Percentiles rank a stretch among this genome's conserved stretches.
Conservation (phyloP, 495 filamentous ascomycete genomes). For the Chlorociboria aeruginascens region DNA sequence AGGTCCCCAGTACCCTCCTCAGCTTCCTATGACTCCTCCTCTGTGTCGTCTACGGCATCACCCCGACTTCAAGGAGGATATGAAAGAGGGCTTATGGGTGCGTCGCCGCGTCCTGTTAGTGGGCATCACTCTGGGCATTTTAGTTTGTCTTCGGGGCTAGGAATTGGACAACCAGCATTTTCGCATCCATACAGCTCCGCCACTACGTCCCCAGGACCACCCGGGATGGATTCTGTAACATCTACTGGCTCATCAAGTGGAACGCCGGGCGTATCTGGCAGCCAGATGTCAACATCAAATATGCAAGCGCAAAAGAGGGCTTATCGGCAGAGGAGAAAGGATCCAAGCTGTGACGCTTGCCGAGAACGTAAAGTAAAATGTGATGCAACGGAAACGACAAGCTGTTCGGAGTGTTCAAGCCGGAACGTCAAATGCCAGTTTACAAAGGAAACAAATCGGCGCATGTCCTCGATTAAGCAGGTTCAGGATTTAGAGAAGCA, state of each 20-base stretch:
- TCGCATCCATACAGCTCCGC: slow-evolving; percentile 15
- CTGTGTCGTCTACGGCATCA: slow-evolving; percentile 43
- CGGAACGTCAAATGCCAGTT: slow-evolving; percentile 95
- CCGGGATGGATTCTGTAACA: slow-evolving; percentile 40
- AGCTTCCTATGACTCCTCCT: slow-evolving; percentile 42
- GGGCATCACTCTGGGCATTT: slow-evolving; percentile 15
- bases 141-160: slow-evolving; percentile 5
- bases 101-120: slow-evolving; percentile 15
- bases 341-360: slow-evolving; percentile 96
- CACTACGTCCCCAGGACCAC: slow-evolving; percentile 18
- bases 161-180: slow-evolving; percentile 9
- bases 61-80: slow-evolving; percentile 33
- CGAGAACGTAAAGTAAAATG: slow-evolving; percentile 98
- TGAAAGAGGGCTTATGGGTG: slow-evolving; percentile 30
- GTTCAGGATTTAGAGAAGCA: slow-evolving; percentile 96
- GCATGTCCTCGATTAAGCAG: slow-evolving; percentile 99
- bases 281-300: slow-evolving; percentile 27
- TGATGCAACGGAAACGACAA: slow-evolving; percentile 90
- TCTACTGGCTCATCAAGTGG: slow-evolving; percentile 36
- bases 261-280: slow-evolving; percentile 36
- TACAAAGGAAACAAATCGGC: slow-evolving; percentile 95
- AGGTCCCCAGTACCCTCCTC: slow-evolving; percentile 42
- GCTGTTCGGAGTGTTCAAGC: slow-evolving; percentile 93
- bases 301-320: slow-evolving; percentile 72
- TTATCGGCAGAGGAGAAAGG: slow-evolving; percentile 88